Evolutionary conservation across 2,329 filamentous ascomycete species (phyloP), one percentile per base, ranked within the genome.

Genomic region (Paracorniculantispora psalliotae): DNA sequence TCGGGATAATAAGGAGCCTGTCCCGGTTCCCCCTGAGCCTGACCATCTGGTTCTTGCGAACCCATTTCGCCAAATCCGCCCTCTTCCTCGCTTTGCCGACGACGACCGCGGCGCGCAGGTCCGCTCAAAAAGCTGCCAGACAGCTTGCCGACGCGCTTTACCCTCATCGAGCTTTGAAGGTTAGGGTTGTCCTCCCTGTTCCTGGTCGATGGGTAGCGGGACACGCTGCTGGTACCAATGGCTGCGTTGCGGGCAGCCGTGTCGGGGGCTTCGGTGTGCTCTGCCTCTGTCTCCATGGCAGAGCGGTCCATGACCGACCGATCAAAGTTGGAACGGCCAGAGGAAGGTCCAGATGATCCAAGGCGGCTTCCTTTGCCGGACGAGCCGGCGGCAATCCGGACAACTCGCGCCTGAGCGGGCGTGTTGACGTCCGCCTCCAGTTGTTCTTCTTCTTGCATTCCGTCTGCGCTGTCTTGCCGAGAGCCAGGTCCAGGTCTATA

Each of bases 81-180:
- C 41, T 88, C 86, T 63, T 90, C 87, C 62, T 89, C 86, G 65
- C 86, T 89, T 66, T 81, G 81, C 60, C 85, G 78, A 63, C 86
- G 80, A 62, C 89, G 82, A 26, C 90, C 91, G 64, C 91, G 81
- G 57, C 91, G 83, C 21, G 91, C 89, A 28, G 91, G 91, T 1
- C 89, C 90, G 65, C 89, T 91, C 23, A 94, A 77, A 64, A 93
- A 92, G 61, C 85, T 88, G 1, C 90, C 91, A 2, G 88, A 84
- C 8, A 88, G 79, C 71, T 90, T 90, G 17, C 87, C 88, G 15
- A 91, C 83, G 61, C 90, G 81, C 73, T 92, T 93, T 60, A 92
- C 79, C 5, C 91, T 83, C 79, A 92, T 84, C 0, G 90, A 91
- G 65, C 87, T 87, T 61, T 90, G 89, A 1, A 85, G 75, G 15